Evolutionary conservation across 352 stramenopile genomes (phyloP).

Genomic region (Globisporangium spinosum): DNA sequence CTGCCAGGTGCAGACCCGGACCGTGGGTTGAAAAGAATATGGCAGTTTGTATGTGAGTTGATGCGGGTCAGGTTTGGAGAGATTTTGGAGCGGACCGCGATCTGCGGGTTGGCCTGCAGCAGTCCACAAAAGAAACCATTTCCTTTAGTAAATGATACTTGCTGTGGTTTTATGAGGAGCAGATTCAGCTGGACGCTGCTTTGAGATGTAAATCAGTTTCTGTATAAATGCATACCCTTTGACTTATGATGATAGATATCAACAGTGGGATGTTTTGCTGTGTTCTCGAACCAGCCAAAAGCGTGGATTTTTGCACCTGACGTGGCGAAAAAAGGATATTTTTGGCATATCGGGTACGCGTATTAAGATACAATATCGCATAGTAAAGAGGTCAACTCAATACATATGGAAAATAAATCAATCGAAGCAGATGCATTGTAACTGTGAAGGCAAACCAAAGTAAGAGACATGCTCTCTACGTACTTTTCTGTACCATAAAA

Average conservation of each 20-base stretch:
- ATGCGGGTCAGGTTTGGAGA: neutral
- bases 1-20: neutral
- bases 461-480: neutral
- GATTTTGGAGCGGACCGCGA: neutral
- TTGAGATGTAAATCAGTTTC: conserved; percentile 11
- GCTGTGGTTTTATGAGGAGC: neutral
- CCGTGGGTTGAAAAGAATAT: neutral
- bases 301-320: neutral
- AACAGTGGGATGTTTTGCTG: neutral
- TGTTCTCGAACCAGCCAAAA: conserved; percentile 10
- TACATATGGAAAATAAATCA: neutral
- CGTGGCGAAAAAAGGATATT: conserved; percentile 5
- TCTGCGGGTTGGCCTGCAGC: neutral
- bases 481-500: neutral
- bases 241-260: neutral
- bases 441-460: neutral
- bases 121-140: neutral
- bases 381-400: neutral
- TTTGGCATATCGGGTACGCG: neutral
- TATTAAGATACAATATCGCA: neutral
- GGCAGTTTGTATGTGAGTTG: neutral
- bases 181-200: neutral
- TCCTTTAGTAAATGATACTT: neutral
- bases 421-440: neutral
- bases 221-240: conserved; percentile 9